Evolutionary conservation across 192 early-diverging fungal species (phyloP), one percentile per base, ranked within the genome.

Genomic region (Radiomyces spectabilis): DNA sequence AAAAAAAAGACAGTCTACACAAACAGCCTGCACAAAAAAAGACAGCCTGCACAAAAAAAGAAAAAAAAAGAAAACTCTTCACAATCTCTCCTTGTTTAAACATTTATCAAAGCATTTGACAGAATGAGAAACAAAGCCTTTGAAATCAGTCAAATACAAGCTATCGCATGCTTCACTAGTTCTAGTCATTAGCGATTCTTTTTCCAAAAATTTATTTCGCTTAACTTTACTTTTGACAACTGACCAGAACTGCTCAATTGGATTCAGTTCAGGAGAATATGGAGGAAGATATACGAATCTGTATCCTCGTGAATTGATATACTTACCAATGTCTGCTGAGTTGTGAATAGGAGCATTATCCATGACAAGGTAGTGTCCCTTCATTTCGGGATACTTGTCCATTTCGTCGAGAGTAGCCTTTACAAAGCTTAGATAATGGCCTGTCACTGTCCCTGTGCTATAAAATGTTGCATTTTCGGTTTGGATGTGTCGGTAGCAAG

Each of bases 161-260:
- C n/a, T 39, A 15, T 38, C 2, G 9, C 34, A 34, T 0, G 51
- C 51, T 27, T 35, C 22, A 2, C 19, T 1, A 9, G 40, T 52
- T 4, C 51, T 34, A 25, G 32, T 22, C 24, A 2, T 33, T 2
- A 52, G 50, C 1, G 32, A 38, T 52, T 52, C 50, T 15, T 52
- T 25, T 33, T 52, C 33, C 9, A 39, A 24, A 9, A 52, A 25
- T 38, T 21, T n/a, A 10, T 37, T 41, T 48, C 61, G 43, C 37
- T 50, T 48, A 24, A 63, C 46, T 50, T 42, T 49, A 30, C 30
- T 51, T 47, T 55, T 66, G 31, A 66, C 32, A 29, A 31, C 48
- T 54, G 53, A 35, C 57, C 53, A 66, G 50, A 66, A 51, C 41
- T 66, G 46, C 47, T 66, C 57, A 33, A 66, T 66, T 55, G 57